phyloP scores from a whole-genome alignment of 164 flowering plant species.

The Hamamelis virginiana region DNA sequence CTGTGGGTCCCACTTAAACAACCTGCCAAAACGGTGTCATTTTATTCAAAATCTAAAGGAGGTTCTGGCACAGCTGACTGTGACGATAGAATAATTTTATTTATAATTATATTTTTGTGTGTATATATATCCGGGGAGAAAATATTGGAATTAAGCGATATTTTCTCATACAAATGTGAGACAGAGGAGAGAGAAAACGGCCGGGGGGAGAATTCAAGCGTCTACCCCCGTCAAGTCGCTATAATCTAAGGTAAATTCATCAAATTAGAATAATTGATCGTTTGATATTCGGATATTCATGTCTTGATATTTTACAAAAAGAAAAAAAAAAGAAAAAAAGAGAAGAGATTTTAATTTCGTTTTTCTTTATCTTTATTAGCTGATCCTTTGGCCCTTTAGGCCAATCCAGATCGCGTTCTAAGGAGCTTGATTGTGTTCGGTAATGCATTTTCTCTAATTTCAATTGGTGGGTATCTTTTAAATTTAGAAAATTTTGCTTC shows the following conservation, averaged over 20 bases:
- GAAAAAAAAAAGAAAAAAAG: neutral
- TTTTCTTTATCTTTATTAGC: too few species aligned
- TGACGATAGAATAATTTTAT: neutral
- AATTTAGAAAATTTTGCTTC: constrained; percentile 7
- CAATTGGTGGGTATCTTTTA: constrained; percentile 3
- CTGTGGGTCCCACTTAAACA: too few species aligned
- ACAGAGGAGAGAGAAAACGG: too few species aligned
- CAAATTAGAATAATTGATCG: neutral
- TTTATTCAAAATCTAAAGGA: too few species aligned
- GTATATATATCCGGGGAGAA: too few species aligned
- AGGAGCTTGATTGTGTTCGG: neutral
- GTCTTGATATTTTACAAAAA: neutral
- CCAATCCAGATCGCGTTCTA: neutral
- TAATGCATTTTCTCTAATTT: neutral
- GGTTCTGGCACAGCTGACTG: neutral
- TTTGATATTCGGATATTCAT: neutral
- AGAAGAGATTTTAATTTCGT: neutral
- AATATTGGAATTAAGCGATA: too few species aligned
- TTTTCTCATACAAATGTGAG: too few species aligned
- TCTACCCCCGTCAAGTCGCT: neutral
- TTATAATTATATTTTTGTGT: too few species aligned
- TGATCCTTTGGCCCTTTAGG: neutral
- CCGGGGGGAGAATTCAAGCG: neutral
- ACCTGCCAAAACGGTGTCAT: too few species aligned
- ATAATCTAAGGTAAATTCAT: neutral